phyloP scores from a whole-genome alignment of 2,329 filamentous ascomycete genomes.

The Triangularia verruculosa region DNA sequence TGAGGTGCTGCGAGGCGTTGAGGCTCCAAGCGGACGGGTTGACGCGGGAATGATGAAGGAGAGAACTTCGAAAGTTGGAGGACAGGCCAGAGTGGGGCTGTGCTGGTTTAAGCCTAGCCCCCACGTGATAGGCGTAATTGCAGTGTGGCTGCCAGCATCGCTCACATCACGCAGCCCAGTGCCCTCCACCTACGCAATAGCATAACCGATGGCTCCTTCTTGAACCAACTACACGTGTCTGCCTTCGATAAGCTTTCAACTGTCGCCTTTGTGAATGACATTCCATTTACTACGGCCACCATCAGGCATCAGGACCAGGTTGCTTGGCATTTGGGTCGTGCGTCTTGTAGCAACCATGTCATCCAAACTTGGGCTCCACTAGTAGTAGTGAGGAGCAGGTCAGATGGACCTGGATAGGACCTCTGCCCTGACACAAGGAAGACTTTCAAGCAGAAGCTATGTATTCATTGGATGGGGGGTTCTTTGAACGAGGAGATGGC shows the following conservation, averaged over 20 bases:
- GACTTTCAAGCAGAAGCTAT: neutral
- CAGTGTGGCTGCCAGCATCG: neutral
- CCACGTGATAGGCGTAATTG: constrained; percentile 26
- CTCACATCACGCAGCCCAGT: neutral
- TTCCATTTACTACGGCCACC: neutral
- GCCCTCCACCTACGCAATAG: constrained; percentile 1
- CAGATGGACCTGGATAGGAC: constrained; percentile 1
- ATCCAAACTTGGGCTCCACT: constrained; percentile 3
- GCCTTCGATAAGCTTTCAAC: neutral
- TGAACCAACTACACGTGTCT: neutral
- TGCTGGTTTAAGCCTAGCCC: constrained; percentile 18
- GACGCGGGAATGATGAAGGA: constrained; percentile 29
- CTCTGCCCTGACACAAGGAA: neutral
- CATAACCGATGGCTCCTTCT: neutral
- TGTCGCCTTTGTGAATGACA: neutral
- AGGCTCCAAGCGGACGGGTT: constrained; percentile 26
- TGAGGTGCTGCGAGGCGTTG: constrained; percentile 20
- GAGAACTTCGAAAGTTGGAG: constrained; percentile 28
- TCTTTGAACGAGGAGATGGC: neutral
- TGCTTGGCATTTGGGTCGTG: neutral
- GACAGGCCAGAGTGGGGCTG: constrained; percentile 18
- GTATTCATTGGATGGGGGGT: neutral
- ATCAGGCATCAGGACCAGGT: neutral
- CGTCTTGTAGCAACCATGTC: constrained; percentile 3
- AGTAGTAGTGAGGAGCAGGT: neutral